Base-by-base conservation (phyloP, 1,284 basidiomycete genomes). In the Sphaerobolus stellatus region DNA sequence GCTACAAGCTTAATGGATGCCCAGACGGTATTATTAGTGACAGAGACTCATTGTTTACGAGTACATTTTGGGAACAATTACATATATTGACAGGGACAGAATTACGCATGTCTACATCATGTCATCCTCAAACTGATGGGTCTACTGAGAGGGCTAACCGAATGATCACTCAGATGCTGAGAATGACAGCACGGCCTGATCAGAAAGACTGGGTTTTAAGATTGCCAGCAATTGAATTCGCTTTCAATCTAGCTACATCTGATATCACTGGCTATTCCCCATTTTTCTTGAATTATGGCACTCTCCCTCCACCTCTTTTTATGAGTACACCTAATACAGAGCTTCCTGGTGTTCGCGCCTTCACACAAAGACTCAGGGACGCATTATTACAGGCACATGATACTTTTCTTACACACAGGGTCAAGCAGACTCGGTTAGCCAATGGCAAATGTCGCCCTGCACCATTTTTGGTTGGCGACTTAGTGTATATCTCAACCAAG, bases 101-200 rank as follows among this genome's bases (percentile, higher is more conserved):
- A 43, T 60, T 77, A 0, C 56, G 61, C 2, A 70, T 81, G 69
- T 78, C 73, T 0, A 73, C 71, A 2, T 60, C 73, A 0, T 80
- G 71, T 48, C 76, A 80, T 51, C 78, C 76, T 0, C 61, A 80
- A 52, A 73, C 69, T 0, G 75, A 78, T 55, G 74, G 75, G 0
- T 57, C 67, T 0, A 75, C 72, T 0, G 74, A 77, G 58, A 63
- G 68, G 0, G 71, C 71, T 0, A 78, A 76, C 52, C 56, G 66
- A 1, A 75, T 70, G 0, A 57, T 76, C 1, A 69, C 62, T 1
- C 71, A 75, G 43, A 74, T 75, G 68, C 50, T 78, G 3, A 46
- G 73, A 0, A 64, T 68, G 30, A 70, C 65, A 27, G 60, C 77
- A 0, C 20, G 24, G 0, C 52, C 59, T 0, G 64, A 68, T 11